Evolutionary conservation across 345 rosid species (phyloP).

Genomic region (Populus alba): DNA sequence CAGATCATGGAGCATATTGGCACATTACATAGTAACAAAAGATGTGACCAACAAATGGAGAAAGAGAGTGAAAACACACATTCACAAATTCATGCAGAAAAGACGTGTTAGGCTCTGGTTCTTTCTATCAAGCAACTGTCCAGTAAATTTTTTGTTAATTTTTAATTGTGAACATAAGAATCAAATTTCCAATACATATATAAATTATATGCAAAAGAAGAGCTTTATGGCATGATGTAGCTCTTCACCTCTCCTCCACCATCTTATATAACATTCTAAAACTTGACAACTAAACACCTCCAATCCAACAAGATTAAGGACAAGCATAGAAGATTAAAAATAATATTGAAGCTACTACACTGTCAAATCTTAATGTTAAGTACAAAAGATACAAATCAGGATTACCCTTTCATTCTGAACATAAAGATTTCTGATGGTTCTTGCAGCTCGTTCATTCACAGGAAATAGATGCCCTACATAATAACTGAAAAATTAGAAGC

Average conservation of each 20-base stretch:
- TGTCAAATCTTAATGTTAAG: background rate
- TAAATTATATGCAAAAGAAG: background rate
- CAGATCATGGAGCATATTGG: background rate
- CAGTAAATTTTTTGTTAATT: background rate
- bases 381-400: slow-evolving; percentile 1
- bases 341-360: background rate
- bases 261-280: background rate
- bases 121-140: background rate
- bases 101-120: too few relatives aligned
- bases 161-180: background rate
- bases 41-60: background rate
- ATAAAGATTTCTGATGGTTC: slow-evolving; percentile 85
- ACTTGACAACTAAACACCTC: background rate
- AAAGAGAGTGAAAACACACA: too few relatives aligned
- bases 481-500: slow-evolving; percentile 2
- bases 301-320: background rate
- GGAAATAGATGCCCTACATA: slow-evolving; percentile 71
- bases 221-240: background rate
- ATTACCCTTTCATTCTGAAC: slow-evolving; percentile 96
- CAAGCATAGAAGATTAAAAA: background rate
- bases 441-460: slow-evolving; percentile 77
- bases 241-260: background rate
- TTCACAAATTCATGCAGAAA: too few relatives aligned
- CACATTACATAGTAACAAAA: background rate
- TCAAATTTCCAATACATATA: background rate